Conservation (phyloP, 192 early-diverging fungal species). For the Rhizoclosmatium globosum region DNA sequence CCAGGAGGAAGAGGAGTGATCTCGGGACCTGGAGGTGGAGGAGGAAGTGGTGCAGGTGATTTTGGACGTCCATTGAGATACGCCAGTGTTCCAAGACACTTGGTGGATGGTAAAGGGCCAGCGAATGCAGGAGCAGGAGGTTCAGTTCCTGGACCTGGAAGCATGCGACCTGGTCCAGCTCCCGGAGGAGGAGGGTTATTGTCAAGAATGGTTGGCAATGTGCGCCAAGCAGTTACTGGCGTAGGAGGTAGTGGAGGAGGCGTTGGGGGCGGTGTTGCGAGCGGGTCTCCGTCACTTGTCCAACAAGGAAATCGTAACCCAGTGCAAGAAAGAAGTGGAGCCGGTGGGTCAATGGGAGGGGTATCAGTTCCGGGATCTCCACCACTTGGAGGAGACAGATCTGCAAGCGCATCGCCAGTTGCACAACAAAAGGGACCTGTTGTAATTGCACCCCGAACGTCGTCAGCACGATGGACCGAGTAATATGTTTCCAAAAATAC, state of each 20-base stretch:
- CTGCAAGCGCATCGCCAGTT: not conserved
- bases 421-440: not conserved
- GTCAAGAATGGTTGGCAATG: not conserved
- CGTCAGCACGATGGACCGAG: constrained; percentile 31
- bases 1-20: constrained; percentile 13
- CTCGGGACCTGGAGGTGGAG: not conserved
- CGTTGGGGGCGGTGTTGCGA: not conserved
- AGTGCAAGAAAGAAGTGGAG: no score
- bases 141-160: not conserved
- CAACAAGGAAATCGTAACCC: no score
- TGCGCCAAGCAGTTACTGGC: no score
- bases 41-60: not conserved
- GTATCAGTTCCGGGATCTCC: not conserved
- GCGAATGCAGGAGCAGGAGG: not conserved
- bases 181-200: not conserved
- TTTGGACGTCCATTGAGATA: not conserved
- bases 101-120: not conserved
- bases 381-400: not conserved
- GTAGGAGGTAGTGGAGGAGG: not conserved
- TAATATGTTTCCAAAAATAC: not conserved
- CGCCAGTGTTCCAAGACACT: not conserved
- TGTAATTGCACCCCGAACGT: constrained; percentile 31
- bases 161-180: not conserved
- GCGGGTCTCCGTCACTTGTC: no score
- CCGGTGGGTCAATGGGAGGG: no score